Evolutionary conservation across 805 yeast genomes (phyloP), one percentile per base, ranked within the genome.

Genomic region (Sugiyamaella marilandica): DNA sequence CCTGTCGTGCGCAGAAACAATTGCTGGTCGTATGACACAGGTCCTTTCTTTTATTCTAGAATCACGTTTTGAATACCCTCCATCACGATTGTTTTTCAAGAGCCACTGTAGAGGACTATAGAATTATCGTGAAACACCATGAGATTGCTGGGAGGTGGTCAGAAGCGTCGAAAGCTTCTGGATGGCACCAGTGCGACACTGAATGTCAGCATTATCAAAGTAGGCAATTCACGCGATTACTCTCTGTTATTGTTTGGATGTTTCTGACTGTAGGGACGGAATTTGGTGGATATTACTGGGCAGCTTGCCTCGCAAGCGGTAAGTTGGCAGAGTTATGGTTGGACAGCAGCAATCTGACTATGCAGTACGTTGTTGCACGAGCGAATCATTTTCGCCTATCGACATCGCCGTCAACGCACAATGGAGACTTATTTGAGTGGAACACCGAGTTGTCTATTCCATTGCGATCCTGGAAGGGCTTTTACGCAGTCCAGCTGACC

Each of bases 391-490:
- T 55, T 47, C 58, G 66, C 19, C 61, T 53, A 37, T 59, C 68
- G 10, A 66, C 85, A 74, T 68, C 82, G 87, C 10, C 81, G 77
- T 78, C 78, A 51, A 73, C 81, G n/a, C 16, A n/a, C 54, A 84
- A 84, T 69, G 85, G 81, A 65, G 71, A 86, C 59, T 74, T 80
- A 52, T 96, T 96, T 14, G 76, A 75, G 10, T 90, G 94, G 91
- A 83, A 87, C 65, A 94, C 87, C 61, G 67, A 71, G 7, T 72
- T 79, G 21, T 74, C 74, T 2, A 68, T 88, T 59, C 83, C 86
- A 2, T 32, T 68, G 26, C 53, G 56, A 4, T 39, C 53, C 24
- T 51, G 57, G 56, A 49, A 43, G 16, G 44, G 55, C 2, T 45
- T 53, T 13, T 50, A 47, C 16, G 51, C 51, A 3, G 31, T 62